Evolutionary conservation across 176 grass and related monocot species (phyloP).

Genomic region (Eleusine indica): DNA sequence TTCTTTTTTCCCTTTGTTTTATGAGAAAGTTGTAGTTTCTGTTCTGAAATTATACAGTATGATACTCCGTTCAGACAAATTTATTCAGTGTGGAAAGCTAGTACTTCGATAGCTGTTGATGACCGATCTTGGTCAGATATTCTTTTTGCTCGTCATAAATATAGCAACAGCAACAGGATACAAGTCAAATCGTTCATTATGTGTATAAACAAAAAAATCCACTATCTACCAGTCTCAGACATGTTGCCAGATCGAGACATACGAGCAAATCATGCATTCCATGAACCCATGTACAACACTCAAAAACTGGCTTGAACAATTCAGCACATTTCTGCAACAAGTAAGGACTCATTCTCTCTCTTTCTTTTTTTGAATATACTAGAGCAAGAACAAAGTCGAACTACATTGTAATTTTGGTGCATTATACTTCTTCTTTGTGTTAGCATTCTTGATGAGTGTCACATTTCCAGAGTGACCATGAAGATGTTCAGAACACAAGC

Average conservation of each 20-base stretch:
- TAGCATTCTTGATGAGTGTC: not conserved
- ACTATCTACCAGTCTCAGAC: not conserved
- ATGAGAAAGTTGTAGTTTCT: not conserved
- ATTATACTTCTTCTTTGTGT: not conserved
- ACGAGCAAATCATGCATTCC: slow-evolving; percentile 1
- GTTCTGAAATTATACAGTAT: not conserved
- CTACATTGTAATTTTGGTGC: not conserved
- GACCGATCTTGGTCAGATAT: too few species aligned
- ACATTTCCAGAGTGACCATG: slow-evolving; percentile 5
- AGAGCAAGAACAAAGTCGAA: not conserved
- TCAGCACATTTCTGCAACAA: not conserved
- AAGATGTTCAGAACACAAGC: slow-evolving; percentile 4
- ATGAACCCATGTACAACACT: not conserved
- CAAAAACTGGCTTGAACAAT: not conserved
- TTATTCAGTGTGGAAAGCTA: slow-evolving; percentile 5
- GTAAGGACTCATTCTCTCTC: not conserved
- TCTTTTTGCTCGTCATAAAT: too few species aligned
- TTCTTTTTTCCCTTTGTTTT: not conserved
- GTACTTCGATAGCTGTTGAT: too few species aligned
- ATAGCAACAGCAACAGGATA: not conserved
- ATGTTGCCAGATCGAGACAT: too few species aligned
- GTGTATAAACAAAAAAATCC: not conserved
- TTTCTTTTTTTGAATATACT: not conserved
- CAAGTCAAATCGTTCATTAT: not conserved
- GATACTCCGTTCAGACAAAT: not conserved